Base-by-base conservation (phyloP, 163 green algal genomes). In the Scenedesmus sp. region DNA sequence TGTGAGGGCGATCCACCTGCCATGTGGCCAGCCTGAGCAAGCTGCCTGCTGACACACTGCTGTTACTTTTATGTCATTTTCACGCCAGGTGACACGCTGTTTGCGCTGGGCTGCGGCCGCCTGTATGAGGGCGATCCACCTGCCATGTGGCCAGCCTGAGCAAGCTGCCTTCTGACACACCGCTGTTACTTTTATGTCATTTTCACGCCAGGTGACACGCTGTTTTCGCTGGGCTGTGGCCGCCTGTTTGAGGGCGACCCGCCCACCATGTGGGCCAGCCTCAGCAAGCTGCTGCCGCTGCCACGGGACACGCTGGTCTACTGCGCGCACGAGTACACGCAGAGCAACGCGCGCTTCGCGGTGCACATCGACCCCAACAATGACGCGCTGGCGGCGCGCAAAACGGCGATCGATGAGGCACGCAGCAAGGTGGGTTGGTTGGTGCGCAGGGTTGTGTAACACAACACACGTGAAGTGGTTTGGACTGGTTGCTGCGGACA, bases 1-100 rank as follows among this genome's bases (percentile, higher is more conserved):
- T 96, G 95, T 92, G 94, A 96, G 82, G 94, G 94, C 55, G 81
- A 92, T 81, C 83, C 89, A 2, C 55, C 94, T 46, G 94, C 97
- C 93, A 99, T 99, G 97, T 98, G 96, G 96, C 62, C n/a, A 97
- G 94, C 0, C 94, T 99, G 52, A 95, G 90, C 54, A 99, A 99
- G 94, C 87, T 99, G 56, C 74, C 20, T 18, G 67, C 20, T 70
- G 62, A 12, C 62, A 70, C 62, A 20, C n/a, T 81, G 18, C 18
- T 82, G 74, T 54, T 16, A 81, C 16, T 18, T 3, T n/a, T 56
- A n/a, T 56, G 4, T 46, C 34, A 73, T 13, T 20, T 73, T 13
- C 20, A 5, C 12, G 20, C 64, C 12, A 73, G 64, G 64, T 83
- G 34, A 83, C 16, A 57, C 74, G 46, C 46, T 76, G 15, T 76